A percentile compares a stretch with the other conserved stretches of the same genome.
Evolutionary conservation across 176 grass and related monocot genomes (phyloP).

Genomic region (Avena eriantha): DNA sequence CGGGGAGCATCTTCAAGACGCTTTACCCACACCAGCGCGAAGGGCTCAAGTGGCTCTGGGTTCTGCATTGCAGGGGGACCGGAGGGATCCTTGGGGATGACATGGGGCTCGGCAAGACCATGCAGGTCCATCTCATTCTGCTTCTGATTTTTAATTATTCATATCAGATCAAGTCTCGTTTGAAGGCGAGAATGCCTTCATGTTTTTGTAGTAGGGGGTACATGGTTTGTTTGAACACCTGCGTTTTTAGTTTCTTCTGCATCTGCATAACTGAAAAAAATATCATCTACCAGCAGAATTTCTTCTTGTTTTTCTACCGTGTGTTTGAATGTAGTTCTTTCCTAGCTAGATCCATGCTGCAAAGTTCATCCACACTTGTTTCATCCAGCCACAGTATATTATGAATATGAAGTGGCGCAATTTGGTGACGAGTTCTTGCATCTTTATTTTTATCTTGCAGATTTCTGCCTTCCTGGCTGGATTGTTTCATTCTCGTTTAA

Average conservation of each 20-base stretch:
- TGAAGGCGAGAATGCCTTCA: neutral
- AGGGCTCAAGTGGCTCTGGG: slow-evolving; percentile 88
- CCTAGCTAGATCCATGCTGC: neutral
- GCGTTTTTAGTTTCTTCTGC: slow-evolving; percentile 6
- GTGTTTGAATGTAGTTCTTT: neutral
- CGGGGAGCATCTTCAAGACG: slow-evolving; percentile 60
- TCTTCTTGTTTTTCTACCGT: neutral
- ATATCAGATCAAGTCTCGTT: neutral
- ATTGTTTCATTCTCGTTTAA: slow-evolving; percentile 69
- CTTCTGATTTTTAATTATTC: neutral
- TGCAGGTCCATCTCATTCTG: slow-evolving; percentile 59
- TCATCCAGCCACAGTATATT: neutral
- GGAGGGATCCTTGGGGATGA: slow-evolving; percentile 95
- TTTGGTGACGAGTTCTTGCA: slow-evolving; percentile 21
- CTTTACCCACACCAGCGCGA: slow-evolving; percentile 81
- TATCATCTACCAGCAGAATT: neutral
- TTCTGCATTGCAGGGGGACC: slow-evolving; percentile 66
- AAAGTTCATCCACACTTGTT: neutral
- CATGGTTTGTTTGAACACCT: neutral
- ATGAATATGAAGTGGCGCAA: slow-evolving; percentile 11
- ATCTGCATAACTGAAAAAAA: neutral
- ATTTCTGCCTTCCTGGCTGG: slow-evolving; percentile 86
- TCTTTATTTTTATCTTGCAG: slow-evolving; percentile 43
- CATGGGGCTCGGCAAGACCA: slow-evolving; percentile 96
- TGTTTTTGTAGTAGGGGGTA: neutral